Evolutionary conservation across 139 green algal species (phyloP), one percentile per base, ranked within the genome.

Genomic region (Mychonastes homosphaera): DNA sequence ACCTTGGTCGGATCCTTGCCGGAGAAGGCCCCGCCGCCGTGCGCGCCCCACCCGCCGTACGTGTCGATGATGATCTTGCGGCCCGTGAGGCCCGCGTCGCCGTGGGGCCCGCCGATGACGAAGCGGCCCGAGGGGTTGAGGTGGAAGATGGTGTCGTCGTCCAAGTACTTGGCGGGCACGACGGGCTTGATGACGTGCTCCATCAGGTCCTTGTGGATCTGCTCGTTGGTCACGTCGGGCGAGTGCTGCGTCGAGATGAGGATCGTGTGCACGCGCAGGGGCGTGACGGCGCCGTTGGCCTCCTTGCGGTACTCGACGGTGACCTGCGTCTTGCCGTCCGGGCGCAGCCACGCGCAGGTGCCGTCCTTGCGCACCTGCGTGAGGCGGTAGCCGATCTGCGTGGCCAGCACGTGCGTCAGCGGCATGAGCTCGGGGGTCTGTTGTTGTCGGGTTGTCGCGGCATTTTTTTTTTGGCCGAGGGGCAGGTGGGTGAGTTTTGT

Each of bases 51-150:
- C 60, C 92, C 92, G 32, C 92, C 92, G 70, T 99, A 99, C 32
- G 92, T 99, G 80, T 99, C 92, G 60, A 99, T 98, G 78, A 99
- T 99, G 79, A 99, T 99, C 83, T 98, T 98, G 62, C 91, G 81
- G 53, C 92, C 88, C 44, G 92, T 99, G 46, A 99, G 82, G 41
- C 92, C 92, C 47, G 92, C 92, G 62, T 99, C 92, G 50, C 92
- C 92, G 69, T 98, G 87, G 4, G 92, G 92, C 13, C 92, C 92
- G 45, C 92, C 92, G 50, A 99, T 97, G 43, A 96, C 85, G 66
- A 99, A 99, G 54, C 92, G 85, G 46, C 89, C 56, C 8, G 84
- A 95, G 44, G 92, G 92, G 81, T 99, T 99, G 28, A 99, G 76
- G 77, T 99, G 93, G 91, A 92, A 99, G 78, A 99, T 98, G 68